Base-by-base conservation (phyloP, 2,329 filamentous ascomycete genomes). In the Fusarium sacchari region DNA sequence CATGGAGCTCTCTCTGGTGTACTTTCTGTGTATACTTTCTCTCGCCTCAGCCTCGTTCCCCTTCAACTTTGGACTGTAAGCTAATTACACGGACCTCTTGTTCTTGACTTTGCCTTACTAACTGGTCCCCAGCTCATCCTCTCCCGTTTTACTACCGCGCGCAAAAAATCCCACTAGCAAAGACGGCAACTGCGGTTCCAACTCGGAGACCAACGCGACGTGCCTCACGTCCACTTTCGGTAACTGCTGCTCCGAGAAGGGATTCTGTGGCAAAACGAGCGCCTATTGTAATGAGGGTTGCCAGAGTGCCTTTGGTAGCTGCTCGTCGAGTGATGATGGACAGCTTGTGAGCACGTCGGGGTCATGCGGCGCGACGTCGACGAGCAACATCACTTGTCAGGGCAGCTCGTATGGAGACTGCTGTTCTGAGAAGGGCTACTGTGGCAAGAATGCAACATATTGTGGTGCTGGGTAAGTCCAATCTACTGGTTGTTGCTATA, bases 171-270 rank as follows among this genome's bases (percentile, higher is more conserved):
- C 47, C n/a, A 50, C 47, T 10, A 50, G 47, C 22, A 50, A 50
- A 50, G 47, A 50, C 47, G 47, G 47, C 11, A 50, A 50, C 30
- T 50, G 47, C 34, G 47, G 47, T 34, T 50, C 30, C 6, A 50
- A 50, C 2, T 50, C 47, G 15, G 47, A 50, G 12, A 34, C 47
- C 20, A 50, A 50, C 6, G 47, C 47, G 11, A 50, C 47, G 24
- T 50, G 47, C 22, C 47, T 50, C 47, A 50, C 30, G 4, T 50
- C 47, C 15, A 50, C 47, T 6, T 50, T 32, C 11, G 47, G 47
- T 50, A 50, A 50, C 47, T 50, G 47, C 30, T 50, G 47, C 30
- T 50, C 47, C 17, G 47, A 50, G 5, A 50, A 50, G 7, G 47
- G 47, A 10, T 50, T 50, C 28, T 50, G 47, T 3, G 47, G 47